Evolutionary conservation across 2,329 filamentous ascomycete genomes (phyloP).

Genomic region (Cladophialophora carrionii): DNA sequence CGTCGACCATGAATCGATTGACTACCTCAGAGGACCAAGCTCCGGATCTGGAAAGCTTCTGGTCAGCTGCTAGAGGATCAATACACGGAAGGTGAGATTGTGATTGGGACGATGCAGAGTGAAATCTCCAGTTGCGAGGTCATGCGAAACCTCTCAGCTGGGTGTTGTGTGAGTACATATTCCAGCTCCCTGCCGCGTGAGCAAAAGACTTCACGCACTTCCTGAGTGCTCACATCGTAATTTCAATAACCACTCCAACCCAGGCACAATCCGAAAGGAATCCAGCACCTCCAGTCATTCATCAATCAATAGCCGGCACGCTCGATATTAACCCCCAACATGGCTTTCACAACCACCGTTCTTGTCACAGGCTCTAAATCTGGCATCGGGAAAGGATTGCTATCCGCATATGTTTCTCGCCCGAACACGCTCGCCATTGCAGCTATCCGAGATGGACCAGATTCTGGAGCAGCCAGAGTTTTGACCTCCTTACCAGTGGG

Average conservation of each 20-base stretch:
- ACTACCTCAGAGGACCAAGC: background rate
- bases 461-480: constrained; percentile 19
- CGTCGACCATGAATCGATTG: background rate
- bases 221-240: constrained; percentile 1
- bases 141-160: background rate
- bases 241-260: background rate
- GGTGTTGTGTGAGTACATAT: constrained; percentile 5
- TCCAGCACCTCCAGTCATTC: background rate
- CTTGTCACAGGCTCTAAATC: constrained; percentile 29
- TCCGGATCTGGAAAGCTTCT: constrained; percentile 14
- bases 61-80: background rate
- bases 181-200: too few species aligned
- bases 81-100: constrained; percentile 8
- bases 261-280: background rate
- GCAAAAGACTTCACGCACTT: background rate
- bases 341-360: constrained; percentile 27
- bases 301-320: background rate
- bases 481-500: constrained; percentile 45
- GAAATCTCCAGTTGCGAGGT: background rate
- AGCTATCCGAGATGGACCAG: constrained; percentile 32
- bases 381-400: constrained; percentile 32
- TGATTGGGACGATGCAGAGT: background rate
- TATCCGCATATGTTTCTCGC: constrained; percentile 27
- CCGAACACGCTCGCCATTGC: constrained; percentile 30
- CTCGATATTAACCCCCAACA: background rate